phyloP scores from a whole-genome alignment of 805 yeast genomes.

The Saccharomycopsis amapae region DNA sequence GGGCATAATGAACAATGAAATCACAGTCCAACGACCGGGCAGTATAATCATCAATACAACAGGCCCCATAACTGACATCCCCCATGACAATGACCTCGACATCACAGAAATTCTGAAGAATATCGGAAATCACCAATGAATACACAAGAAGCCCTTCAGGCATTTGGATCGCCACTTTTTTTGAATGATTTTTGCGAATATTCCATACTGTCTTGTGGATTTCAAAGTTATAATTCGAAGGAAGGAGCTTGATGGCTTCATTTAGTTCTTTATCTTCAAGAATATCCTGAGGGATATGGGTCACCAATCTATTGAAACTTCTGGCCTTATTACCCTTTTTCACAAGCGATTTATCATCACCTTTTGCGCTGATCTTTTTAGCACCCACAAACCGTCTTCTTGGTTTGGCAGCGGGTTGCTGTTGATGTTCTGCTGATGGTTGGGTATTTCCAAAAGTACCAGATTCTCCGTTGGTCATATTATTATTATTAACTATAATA shows the following conservation, averaged over 20 bases:
- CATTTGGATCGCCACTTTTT: slow-evolving; percentile 89
- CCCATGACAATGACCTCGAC: slow-evolving; percentile 91
- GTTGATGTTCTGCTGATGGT: too few relatives aligned
- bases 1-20: slow-evolving; percentile 93
- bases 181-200: slow-evolving; percentile 64
- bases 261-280: slow-evolving; percentile 74
- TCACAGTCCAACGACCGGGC: slow-evolving; percentile 92
- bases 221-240: slow-evolving; percentile 91
- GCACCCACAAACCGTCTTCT: slow-evolving; percentile 16
- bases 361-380: slow-evolving; percentile 6
- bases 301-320: slow-evolving; percentile 49
- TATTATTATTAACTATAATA: too few relatives aligned
- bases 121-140: slow-evolving; percentile 84
- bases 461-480: too few relatives aligned
- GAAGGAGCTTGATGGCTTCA: slow-evolving; percentile 72
- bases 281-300: slow-evolving; percentile 86
- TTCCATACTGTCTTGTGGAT: slow-evolving; percentile 96
- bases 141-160: slow-evolving; percentile 93
- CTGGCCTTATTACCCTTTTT: slow-evolving; percentile 28
- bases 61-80: slow-evolving; percentile 97
- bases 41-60: slow-evolving; percentile 95
- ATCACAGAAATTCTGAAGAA: slow-evolving; percentile 80
- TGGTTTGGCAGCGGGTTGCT: neutral
- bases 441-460: too few relatives aligned
- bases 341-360: slow-evolving; percentile 26